Evolutionary conservation across 2,329 filamentous ascomycete genomes (phyloP), one percentile per base, ranked within the genome.

Genomic region (Aspergillus pseudotamarii): DNA sequence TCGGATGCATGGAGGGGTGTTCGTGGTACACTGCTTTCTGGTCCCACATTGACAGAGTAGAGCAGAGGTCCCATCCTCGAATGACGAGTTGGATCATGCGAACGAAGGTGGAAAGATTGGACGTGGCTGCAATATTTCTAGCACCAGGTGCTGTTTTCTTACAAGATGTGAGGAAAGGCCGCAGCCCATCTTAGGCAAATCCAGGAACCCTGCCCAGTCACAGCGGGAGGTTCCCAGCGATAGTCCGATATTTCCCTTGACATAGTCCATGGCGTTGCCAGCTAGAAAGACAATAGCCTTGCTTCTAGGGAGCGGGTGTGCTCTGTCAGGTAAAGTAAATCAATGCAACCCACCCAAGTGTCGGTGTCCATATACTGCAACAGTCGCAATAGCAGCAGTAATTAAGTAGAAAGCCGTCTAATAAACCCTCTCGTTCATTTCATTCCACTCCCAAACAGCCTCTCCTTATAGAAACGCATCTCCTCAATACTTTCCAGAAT

Each of bases 401-500:
- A 23, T 41, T 19, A 41, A 41, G 16, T 41, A 41, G 19, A n/a
- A 41, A 9, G 19, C 38, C 3, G 19, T n/a, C 38, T n/a, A 51
- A 28, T n/a, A 14, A 51, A 19, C 48, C 6, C 28, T 16, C 23
- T 41, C 34, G 8, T 41, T 41, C 38, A 23, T 30, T 21, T 16
- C 2, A 26, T 36, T 45, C 50, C 51, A 55, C 43, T 19, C 41
- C 68, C 72, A 76, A 96, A 96, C 60, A 96, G 85, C 21, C 81
- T 81, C 64, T 89, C 83, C 71, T 87, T 88, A 78, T 97, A 98
- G 75, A 91, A 97, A 72, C 82, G 88, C 60, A 94, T 94, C 82
- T 99, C 95, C 61, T 86, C 89, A 66, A 99, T 97, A 78, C 94
- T 98, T 82, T 99, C 95, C 64, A 97, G 78, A 62, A 99, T 97